These are phyloP conservation scores for Helminthosporium solani DNA, from an alignment of 2,329 filamentous ascomycete species.

Conservation along the genomic window DNA sequence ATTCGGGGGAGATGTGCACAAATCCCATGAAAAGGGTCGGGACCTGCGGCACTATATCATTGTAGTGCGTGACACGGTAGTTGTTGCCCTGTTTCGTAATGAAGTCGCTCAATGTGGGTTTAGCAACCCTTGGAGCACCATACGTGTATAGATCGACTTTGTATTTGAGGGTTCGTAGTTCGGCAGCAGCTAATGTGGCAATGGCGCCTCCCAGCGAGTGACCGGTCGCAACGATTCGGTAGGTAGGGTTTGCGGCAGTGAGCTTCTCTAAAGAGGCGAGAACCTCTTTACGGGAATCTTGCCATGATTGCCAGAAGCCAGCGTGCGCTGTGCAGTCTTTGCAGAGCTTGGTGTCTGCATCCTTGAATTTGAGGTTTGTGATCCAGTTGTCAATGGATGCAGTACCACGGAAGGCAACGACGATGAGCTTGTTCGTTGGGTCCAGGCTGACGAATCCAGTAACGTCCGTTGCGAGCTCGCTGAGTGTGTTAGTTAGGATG, in stretches of 20 bases:
- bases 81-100: slow-evolving; percentile 58
- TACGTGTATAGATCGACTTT: slow-evolving; percentile 55
- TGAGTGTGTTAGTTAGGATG: slow-evolving; percentile 1
- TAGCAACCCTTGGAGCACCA: slow-evolving; percentile 68
- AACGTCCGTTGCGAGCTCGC: slow-evolving; percentile 34
- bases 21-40: slow-evolving; percentile 63
- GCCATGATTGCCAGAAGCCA: slow-evolving; percentile 62
- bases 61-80: slow-evolving; percentile 66
- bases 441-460: slow-evolving; percentile 51
- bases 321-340: slow-evolving; percentile 56
- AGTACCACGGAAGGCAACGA: slow-evolving; percentile 62
- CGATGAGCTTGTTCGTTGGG: slow-evolving; percentile 52
- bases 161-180: slow-evolving; percentile 39
- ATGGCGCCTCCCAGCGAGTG: slow-evolving; percentile 70
- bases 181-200: slow-evolving; percentile 60
- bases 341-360: slow-evolving; percentile 46
- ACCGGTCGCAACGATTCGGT: slow-evolving; percentile 60
- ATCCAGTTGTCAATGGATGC: slow-evolving; percentile 62
- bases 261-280: slow-evolving; percentile 49
- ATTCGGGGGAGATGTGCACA: slow-evolving; percentile 69
- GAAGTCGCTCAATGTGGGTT: slow-evolving; percentile 57
- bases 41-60: slow-evolving; percentile 68
- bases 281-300: slow-evolving; percentile 51
- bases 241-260: slow-evolving; percentile 51
- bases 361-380: slow-evolving; percentile 52